These are phyloP conservation scores for Juglanconis oblonga DNA, from an alignment of 2,329 filamentous ascomycete genomes.

Conservation along the genomic window DNA sequence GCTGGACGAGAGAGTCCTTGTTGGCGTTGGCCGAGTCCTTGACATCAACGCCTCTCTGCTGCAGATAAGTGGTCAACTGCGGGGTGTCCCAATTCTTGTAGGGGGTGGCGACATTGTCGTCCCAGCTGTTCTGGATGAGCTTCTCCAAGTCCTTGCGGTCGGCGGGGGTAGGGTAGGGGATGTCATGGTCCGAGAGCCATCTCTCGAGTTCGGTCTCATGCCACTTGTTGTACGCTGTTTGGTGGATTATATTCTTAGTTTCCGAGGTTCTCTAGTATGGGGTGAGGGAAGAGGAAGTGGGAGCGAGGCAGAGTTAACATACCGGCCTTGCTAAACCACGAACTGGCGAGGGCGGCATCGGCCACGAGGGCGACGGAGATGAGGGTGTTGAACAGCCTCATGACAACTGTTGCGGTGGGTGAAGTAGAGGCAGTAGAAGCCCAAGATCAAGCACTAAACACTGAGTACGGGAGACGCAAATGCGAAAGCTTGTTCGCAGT, in stretches of 20 bases:
- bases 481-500: neutral
- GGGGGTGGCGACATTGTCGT: constrained; percentile 68
- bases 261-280: neutral
- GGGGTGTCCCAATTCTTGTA: constrained; percentile 75
- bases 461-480: neutral
- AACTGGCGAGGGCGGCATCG: constrained; percentile 68
- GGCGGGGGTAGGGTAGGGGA: constrained; percentile 85
- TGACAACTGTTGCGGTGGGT: constrained; percentile 39
- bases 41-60: constrained; percentile 67
- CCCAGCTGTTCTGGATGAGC: constrained; percentile 88
- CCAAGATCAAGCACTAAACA: neutral
- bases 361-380: constrained; percentile 71
- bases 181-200: constrained; percentile 89
- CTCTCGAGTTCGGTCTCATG: constrained; percentile 96
- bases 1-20: constrained; percentile 64
- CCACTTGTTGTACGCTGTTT: constrained; percentile 93
- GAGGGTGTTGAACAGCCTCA: constrained; percentile 75
- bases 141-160: constrained; percentile 94
- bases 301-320: constrained; percentile 34
- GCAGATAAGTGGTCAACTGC: constrained; percentile 66
- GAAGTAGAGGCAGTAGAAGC: neutral
- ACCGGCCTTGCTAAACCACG: constrained; percentile 87
- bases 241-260: neutral
- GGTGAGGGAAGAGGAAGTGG: neutral
- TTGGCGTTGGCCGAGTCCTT: constrained; percentile 64